phyloP scores from a whole-genome alignment of 345 rosid genomes.

The Hirschfeldia incana region DNA sequence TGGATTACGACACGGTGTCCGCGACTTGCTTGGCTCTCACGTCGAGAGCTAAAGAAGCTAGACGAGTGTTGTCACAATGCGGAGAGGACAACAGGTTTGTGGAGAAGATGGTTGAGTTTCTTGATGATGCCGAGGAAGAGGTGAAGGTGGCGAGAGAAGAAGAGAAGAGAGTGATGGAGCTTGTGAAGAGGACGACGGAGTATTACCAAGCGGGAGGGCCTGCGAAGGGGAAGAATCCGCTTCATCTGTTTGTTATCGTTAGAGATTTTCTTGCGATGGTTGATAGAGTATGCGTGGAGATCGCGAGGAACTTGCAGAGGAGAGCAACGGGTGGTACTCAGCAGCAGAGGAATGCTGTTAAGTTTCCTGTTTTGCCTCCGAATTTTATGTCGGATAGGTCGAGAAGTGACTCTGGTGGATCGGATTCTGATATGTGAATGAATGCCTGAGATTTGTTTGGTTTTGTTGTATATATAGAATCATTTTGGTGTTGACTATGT shows the following conservation, averaged over 20 bases:
- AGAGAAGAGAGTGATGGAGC: constrained; percentile 57
- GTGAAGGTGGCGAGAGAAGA: constrained; percentile 56
- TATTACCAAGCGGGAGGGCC: constrained; percentile 73
- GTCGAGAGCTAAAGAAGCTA: constrained; percentile 47
- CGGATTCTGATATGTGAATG: constrained; percentile 35
- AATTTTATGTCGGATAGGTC: constrained; percentile 48
- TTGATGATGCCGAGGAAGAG: constrained; percentile 63
- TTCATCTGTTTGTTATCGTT: constrained; percentile 65
- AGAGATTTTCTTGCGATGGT: constrained; percentile 85
- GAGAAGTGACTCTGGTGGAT: constrained; percentile 52
- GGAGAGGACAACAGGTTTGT: constrained; percentile 40
- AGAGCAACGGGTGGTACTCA: constrained; percentile 16
- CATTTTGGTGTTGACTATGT: neutral
- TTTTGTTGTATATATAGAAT: constrained; percentile 24
- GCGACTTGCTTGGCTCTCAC: constrained; percentile 50
- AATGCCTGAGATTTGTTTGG: constrained; percentile 2
- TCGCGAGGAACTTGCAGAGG: constrained; percentile 52
- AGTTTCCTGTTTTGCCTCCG: constrained; percentile 45
- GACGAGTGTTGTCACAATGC: constrained; percentile 38
- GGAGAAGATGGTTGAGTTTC: constrained; percentile 63
- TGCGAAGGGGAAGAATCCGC: constrained; percentile 44
- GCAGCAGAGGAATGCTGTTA: constrained; percentile 34
- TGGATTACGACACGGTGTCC: constrained; percentile 54
- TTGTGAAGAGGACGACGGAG: constrained; percentile 65
- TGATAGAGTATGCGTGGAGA: constrained; percentile 65